Evolutionary conservation across 1,139 yeast species (phyloP).

Genomic region (Hemisphaericaspora lyxosophila): DNA sequence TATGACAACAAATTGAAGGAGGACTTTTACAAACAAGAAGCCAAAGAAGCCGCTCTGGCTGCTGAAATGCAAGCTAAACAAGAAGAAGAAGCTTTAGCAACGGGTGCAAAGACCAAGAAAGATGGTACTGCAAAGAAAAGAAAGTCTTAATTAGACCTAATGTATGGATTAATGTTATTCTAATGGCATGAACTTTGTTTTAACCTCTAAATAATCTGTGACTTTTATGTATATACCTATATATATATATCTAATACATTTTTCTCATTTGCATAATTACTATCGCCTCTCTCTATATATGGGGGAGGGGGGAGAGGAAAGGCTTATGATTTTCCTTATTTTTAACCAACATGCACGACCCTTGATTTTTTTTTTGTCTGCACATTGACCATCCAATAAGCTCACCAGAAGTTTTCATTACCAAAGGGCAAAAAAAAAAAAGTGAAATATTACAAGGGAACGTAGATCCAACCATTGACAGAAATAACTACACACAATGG

Average conservation of each 20-base stretch:
- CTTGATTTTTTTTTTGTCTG: not conserved
- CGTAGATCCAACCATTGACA: too few relatives aligned
- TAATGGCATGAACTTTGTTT: too few relatives aligned
- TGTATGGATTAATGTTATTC: too few relatives aligned
- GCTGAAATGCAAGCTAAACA: slow-evolving; percentile 21
- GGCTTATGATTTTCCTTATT: too few relatives aligned
- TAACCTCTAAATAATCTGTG: too few relatives aligned
- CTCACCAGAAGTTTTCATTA: slow-evolving; percentile 12
- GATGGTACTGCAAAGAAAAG: slow-evolving; percentile 18
- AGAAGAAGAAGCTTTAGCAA: slow-evolving; percentile 17
- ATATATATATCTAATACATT: too few relatives aligned
- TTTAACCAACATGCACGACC: slow-evolving; percentile 6
- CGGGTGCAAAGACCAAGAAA: slow-evolving; percentile 18
- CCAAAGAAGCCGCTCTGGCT: slow-evolving; percentile 24
- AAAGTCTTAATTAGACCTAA: slow-evolving; percentile 12
- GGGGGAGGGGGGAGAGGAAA: too few relatives aligned
- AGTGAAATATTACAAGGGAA: not conserved
- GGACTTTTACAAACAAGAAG: slow-evolving; percentile 48
- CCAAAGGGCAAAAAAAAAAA: slow-evolving; percentile 5
- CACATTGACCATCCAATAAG: slow-evolving; percentile 12
- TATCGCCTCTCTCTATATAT: too few relatives aligned
- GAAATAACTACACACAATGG: slow-evolving; percentile 14
- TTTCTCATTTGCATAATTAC: too few relatives aligned
- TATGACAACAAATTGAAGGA: slow-evolving; percentile 61
- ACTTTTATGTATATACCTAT: too few relatives aligned